Percentiles rank a stretch among this genome's conserved stretches.
phyloP scores from a whole-genome alignment of 345 rosid genomes.

The Luvunga scandens region DNA sequence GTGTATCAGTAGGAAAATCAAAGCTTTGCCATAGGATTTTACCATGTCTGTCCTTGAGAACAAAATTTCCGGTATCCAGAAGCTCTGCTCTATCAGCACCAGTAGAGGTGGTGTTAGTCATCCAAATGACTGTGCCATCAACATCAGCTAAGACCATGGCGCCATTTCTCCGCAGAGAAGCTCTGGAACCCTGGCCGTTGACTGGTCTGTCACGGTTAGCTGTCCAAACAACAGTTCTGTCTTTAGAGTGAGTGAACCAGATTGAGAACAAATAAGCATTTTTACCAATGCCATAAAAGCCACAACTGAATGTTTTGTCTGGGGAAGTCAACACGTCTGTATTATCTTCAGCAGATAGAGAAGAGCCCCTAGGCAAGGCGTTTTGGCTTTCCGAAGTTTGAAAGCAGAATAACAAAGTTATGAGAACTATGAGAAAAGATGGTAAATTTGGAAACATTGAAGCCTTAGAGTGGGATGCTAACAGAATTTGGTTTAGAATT shows the following conservation, averaged over 20 bases:
- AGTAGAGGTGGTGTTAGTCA: slow-evolving; percentile 25
- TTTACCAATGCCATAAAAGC: slow-evolving; percentile 33
- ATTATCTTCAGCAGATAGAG: slow-evolving; percentile 28
- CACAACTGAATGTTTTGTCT: slow-evolving; percentile 38
- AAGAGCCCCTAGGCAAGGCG: slow-evolving; percentile 22
- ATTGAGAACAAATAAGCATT: slow-evolving; percentile 44
- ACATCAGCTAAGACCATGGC: slow-evolving; percentile 33
- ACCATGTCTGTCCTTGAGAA: slow-evolving; percentile 16
- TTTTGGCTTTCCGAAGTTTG: slow-evolving; percentile 12
- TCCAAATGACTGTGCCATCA: slow-evolving; percentile 30
- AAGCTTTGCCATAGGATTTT: slow-evolving; percentile 43
- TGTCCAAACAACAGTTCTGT: slow-evolving; percentile 43
- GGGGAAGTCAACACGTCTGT: slow-evolving; percentile 26
- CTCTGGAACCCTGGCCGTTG: slow-evolving; percentile 36
- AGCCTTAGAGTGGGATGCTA: not conserved
- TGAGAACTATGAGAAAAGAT: not conserved
- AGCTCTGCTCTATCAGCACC: slow-evolving; percentile 28
- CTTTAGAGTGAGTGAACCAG: slow-evolving; percentile 34
- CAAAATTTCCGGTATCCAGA: slow-evolving; percentile 41
- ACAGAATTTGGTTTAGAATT: no score
- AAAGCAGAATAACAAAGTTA: slow-evolving; percentile 1
- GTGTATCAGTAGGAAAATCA: slow-evolving; percentile 13
- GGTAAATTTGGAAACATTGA: not conserved
- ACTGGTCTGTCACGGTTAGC: slow-evolving; percentile 45
- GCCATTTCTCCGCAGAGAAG: slow-evolving; percentile 29